These are phyloP conservation scores for Oxytropis ochrocephala DNA, from an alignment of 306 rosid genomes.

Conservation along the genomic window DNA sequence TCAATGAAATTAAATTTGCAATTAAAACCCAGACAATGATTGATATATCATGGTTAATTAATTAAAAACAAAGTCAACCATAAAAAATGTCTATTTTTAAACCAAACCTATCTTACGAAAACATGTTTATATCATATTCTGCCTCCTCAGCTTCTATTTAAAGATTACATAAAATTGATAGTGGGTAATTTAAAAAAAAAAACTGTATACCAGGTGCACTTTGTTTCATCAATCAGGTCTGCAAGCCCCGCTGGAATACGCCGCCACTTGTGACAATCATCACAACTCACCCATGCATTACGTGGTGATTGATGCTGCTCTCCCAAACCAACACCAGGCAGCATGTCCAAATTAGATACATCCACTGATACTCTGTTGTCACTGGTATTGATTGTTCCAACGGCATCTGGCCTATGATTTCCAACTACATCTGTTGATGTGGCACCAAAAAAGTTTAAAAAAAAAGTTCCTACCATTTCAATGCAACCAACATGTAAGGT, in stretches of 20 bases:
- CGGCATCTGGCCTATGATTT: conserved; percentile 34
- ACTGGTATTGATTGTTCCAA: conserved; percentile 27
- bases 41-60: not conserved
- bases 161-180: conserved; percentile 1
- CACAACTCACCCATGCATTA: conserved; percentile 97
- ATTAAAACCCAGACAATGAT: conserved; percentile 12
- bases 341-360: conserved; percentile 29
- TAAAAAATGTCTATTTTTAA: not conserved
- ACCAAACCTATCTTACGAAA: conserved; percentile 6
- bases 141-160: conserved; percentile 11
- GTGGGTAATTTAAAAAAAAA: conserved; percentile 10
- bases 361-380: conserved; percentile 27
- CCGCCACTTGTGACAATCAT: conserved; percentile 94
- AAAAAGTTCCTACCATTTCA: not conserved
- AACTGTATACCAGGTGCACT: conserved; percentile 70
- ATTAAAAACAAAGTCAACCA: not conserved
- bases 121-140: conserved; percentile 9
- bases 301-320: conserved; percentile 48
- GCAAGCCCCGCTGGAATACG: conserved; percentile 88
- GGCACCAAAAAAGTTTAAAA: conserved; percentile 13
- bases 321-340: conserved; percentile 38
- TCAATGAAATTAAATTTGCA: not conserved
- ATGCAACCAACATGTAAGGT: conserved; percentile 13
- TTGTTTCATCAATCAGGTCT: conserved; percentile 66
- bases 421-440: conserved; percentile 34